Evolutionary conservation across 2,329 filamentous ascomycete species (phyloP), one percentile per base, ranked within the genome.

Genomic region (Microdochium trichocladiopsis): DNA sequence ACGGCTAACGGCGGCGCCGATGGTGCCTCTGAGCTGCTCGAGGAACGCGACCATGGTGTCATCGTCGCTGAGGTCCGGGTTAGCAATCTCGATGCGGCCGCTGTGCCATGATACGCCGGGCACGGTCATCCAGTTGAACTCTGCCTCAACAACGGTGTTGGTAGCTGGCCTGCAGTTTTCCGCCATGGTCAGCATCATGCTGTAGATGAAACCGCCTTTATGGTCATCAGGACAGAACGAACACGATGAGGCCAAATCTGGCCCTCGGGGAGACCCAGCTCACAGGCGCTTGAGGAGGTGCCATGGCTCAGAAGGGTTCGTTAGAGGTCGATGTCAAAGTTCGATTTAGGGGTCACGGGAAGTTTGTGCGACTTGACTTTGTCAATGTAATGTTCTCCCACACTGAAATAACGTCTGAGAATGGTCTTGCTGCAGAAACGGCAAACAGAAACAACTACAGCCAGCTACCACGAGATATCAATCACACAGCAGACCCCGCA

Each of bases 91-190:
- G 49, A 66, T 67, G n/a, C 64, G 60, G 4, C 63, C 62, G 49
- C 55, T 60, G 53, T 66, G 62, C 62, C 61, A 66, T 50, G 62
- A 64, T 16, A 66, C 60, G 25, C 64, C 63, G 41, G 57, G 57
- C 16, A 66, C 64, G 2, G 58, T 54, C 63, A 66, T 66, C 52
- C 62, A 59, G 48, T 59, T 60, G 55, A 65, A 67, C 52, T 65
- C 63, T 33, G 64, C 65, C 51, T 67, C 65, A n/a, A 67, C 63
- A 24, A 60, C 60, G 22, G 64, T 65, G 53, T 67, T 65, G n/a
- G 65, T 66, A 9, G 63, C 65, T 2, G 65, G 63, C 5, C 53
- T 55, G 33, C 4, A 18, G 41, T 18, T 18, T 21, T 22, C 10
- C 4, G 6, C 12, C 21, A 45, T 16, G 16, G 18, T 18, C 41